Conservation (phyloP, 352 stramenopile genomes). For the Aphanomyces astaci region DNA sequence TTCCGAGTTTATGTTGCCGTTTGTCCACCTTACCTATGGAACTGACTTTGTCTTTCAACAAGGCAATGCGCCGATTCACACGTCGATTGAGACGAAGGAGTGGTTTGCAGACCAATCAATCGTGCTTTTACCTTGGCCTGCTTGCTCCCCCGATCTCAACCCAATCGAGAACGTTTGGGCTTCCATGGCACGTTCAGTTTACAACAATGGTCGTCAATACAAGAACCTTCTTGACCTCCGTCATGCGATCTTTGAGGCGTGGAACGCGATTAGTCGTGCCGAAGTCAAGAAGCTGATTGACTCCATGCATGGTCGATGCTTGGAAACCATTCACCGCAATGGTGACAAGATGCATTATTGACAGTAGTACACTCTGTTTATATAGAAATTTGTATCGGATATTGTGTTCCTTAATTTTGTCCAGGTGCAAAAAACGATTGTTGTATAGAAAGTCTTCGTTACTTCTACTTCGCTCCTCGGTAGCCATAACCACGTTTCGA, state of each 20-base stretch:
- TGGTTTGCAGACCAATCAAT: too few relatives aligned
- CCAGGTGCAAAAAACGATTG: not conserved
- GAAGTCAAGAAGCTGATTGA: not conserved
- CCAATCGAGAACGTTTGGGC: not conserved
- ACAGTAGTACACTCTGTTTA: not conserved
- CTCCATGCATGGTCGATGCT: not conserved
- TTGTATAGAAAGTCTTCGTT: not conserved
- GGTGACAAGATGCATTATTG: not conserved
- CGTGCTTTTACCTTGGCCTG: too few relatives aligned
- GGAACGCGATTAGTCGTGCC: not conserved
- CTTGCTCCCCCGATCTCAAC: too few relatives aligned
- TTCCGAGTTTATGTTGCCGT: constrained; percentile 28
- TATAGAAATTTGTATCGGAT: not conserved
- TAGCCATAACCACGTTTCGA: not conserved
- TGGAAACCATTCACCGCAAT: not conserved
- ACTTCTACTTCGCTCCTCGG: not conserved
- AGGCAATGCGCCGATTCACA: too few relatives aligned
- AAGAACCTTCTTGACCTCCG: not conserved
- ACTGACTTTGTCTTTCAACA: too few relatives aligned
- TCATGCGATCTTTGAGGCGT: not conserved
- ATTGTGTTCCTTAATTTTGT: not conserved
- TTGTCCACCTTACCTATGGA: constrained; percentile 7
- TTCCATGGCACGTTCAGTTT: not conserved
- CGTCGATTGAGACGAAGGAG: too few relatives aligned
- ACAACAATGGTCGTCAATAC: not conserved